phyloP scores from a whole-genome alignment of 139 green algal species.

The Micractinium conductrix region DNA sequence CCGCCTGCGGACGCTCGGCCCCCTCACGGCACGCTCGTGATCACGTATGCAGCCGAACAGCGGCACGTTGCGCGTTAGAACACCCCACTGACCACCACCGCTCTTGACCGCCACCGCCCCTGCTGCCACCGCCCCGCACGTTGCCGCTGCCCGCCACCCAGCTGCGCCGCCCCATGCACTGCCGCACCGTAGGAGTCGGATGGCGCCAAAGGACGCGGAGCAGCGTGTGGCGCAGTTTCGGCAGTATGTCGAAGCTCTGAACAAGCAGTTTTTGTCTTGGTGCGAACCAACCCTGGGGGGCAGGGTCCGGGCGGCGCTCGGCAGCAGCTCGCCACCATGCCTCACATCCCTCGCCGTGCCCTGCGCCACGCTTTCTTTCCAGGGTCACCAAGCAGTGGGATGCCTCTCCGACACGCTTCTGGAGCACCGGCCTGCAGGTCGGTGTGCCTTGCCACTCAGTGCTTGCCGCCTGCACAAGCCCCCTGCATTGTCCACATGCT shows the following conservation, averaged over 20 bases:
- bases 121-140: background rate
- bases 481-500: no score
- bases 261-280: constrained; percentile 52
- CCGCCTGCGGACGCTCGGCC: no score
- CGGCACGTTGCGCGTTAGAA: no score
- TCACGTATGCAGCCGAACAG: no score
- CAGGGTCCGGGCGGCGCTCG: no score
- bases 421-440: constrained; percentile 32
- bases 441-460: no score
- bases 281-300: no score
- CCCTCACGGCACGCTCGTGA: no score
- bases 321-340: no score
- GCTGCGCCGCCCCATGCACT: background rate
- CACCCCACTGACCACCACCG: background rate
- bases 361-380: background rate
- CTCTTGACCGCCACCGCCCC: background rate
- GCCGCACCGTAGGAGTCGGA: background rate
- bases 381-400: constrained; percentile 33
- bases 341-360: background rate
- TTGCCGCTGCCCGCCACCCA: no score
- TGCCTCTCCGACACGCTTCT: constrained; percentile 38
- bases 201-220: background rate
- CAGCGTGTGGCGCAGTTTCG: constrained; percentile 40
- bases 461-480: no score
- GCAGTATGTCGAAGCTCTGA: constrained; percentile 40